Conservation (phyloP, 345 rosid genomes). For the Citropsis articulata region DNA sequence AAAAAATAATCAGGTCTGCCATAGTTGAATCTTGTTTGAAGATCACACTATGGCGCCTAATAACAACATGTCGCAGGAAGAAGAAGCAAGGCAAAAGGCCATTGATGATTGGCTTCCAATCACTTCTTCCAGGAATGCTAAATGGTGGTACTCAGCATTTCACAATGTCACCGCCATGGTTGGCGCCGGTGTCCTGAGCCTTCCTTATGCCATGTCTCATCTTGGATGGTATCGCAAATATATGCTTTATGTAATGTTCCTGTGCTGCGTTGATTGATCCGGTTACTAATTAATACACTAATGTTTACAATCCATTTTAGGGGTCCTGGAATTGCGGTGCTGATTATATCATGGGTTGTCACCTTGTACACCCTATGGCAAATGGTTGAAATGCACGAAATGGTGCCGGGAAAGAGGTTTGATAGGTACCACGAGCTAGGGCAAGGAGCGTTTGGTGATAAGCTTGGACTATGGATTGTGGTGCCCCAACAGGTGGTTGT, state of each 20-base stretch:
- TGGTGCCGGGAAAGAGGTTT: conserved; percentile 69
- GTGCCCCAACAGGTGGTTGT: conserved; percentile 77
- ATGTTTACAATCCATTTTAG: conserved; percentile 21
- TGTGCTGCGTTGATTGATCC: background rate
- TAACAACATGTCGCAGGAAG: background rate
- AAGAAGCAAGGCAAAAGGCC: conserved; percentile 22
- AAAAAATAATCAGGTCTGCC: background rate
- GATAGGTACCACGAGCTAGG: conserved; percentile 86
- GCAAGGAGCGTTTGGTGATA: conserved; percentile 72
- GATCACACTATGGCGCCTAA: background rate
- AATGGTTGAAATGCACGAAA: conserved; percentile 91
- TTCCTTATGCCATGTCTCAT: conserved; percentile 77
- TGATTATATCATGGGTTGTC: conserved; percentile 61
- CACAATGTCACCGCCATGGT: conserved; percentile 94
- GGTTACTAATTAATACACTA: background rate
- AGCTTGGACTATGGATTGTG: conserved; percentile 75
- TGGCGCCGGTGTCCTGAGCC: conserved; percentile 88
- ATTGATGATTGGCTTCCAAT: conserved; percentile 75
- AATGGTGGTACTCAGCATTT: conserved; percentile 92
- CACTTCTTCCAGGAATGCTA: conserved; percentile 64
- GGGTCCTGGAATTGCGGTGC: conserved; percentile 66
- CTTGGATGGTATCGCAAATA: conserved; percentile 61
- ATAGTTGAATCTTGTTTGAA: background rate
- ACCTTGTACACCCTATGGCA: conserved; percentile 86
- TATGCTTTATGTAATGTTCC: too few species aligned